A percentile compares a stretch with the other conserved stretches of the same genome.
phyloP scores from a whole-genome alignment of 2,329 filamentous ascomycete species.

The Penicillium janthinellum region DNA sequence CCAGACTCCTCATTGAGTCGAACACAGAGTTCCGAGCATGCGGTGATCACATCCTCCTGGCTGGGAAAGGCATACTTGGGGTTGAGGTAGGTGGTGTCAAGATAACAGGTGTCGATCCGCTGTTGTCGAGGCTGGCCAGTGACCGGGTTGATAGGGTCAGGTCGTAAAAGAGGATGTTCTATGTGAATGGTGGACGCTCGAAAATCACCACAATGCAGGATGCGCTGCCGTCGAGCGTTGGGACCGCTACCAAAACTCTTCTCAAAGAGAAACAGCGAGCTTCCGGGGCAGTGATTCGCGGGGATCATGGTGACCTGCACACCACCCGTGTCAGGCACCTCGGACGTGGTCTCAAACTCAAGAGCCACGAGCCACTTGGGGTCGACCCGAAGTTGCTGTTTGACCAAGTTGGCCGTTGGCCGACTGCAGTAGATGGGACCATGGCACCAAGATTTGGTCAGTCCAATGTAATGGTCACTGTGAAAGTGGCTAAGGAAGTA shows the following conservation, averaged over 20 bases:
- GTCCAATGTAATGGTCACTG: constrained; percentile 92
- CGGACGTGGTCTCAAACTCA: constrained; percentile 77
- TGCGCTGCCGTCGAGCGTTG: constrained; percentile 67
- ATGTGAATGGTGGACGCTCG: constrained; percentile 85
- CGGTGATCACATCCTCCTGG: constrained; percentile 82
- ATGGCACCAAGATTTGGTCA: constrained; percentile 85
- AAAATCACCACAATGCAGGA: constrained; percentile 96
- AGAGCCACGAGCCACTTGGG: constrained; percentile 82
- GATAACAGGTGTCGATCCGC: constrained; percentile 90
- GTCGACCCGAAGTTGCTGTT: constrained; percentile 81
- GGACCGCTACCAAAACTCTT: constrained; percentile 67
- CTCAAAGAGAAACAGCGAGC: constrained; percentile 89
- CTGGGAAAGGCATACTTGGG: constrained; percentile 93
- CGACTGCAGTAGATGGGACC: constrained; percentile 96
- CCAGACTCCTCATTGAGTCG: constrained; percentile 68
- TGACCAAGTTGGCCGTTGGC: constrained; percentile 86
- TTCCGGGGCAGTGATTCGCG: constrained; percentile 95
- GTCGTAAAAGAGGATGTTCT: constrained; percentile 76
- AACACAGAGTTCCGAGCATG: constrained; percentile 86
- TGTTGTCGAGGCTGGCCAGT: constrained; percentile 76
- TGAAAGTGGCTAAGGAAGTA: constrained; percentile 99
- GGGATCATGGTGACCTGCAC: constrained; percentile 91
- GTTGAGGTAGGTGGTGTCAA: constrained; percentile 96
- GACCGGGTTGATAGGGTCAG: constrained; percentile 69
- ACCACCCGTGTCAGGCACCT: constrained; percentile 79